Evolutionary conservation across 345 rosid genomes (phyloP).

Genomic region (Pistacia integerrima): DNA sequence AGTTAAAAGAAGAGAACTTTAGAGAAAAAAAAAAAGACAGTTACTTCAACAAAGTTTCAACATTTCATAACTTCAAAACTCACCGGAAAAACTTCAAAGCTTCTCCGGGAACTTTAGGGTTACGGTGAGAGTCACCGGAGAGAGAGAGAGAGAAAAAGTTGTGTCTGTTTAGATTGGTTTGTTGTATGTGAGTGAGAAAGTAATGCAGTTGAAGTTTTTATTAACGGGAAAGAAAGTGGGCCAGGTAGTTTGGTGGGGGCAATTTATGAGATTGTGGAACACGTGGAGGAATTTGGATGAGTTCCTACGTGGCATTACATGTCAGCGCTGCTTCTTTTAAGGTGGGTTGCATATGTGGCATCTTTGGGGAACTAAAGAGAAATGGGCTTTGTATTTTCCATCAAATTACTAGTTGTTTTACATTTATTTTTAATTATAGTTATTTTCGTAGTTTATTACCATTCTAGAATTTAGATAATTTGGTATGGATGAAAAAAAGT

Average conservation of each 20-base stretch:
- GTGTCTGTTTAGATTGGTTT: neutral
- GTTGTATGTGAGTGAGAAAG: constrained; percentile 1
- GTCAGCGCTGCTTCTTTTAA: constrained; percentile 18
- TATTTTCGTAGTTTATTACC: too few species aligned
- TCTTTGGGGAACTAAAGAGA: neutral
- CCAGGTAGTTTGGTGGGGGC: constrained; percentile 17
- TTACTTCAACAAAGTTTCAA: neutral
- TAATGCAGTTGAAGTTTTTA: neutral
- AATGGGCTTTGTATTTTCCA: neutral
- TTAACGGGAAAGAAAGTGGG: constrained; percentile 14
- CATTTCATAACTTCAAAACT: neutral
- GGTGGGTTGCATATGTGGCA: neutral
- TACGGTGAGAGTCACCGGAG: constrained; percentile 16
- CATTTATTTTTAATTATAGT: neutral
- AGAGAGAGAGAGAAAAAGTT: neutral
- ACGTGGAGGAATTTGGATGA: constrained; percentile 14
- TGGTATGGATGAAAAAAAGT: too few species aligned
- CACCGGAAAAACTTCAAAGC: neutral
- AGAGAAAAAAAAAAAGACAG: neutral
- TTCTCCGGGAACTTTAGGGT: constrained; percentile 2
- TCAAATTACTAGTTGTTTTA: neutral
- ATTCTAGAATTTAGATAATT: too few species aligned
- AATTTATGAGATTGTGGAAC: constrained; percentile 14
- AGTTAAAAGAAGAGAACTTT: neutral
- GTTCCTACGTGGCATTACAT: constrained; percentile 30